These are phyloP conservation scores for Entelexis sorbosivorans DNA, from an alignment of 1,139 yeast species.

Conservation along the genomic window DNA sequence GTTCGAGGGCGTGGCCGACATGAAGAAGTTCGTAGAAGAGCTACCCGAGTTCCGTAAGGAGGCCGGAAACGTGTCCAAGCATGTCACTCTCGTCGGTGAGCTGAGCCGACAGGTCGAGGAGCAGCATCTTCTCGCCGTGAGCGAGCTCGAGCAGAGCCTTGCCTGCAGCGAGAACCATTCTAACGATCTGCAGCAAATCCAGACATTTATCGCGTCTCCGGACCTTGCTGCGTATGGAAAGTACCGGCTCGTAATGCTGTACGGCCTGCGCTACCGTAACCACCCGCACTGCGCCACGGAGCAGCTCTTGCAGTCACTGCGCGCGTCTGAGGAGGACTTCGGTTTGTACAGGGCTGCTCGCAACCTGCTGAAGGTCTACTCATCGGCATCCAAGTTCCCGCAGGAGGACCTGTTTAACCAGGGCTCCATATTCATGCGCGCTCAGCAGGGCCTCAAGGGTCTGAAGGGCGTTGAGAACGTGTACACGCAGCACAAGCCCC, in stretches of 20 bases:
- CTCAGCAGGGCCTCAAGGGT: slow-evolving; percentile 37
- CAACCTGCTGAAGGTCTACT: slow-evolving; percentile 27
- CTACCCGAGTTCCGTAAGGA: slow-evolving; percentile 87
- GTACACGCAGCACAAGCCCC: slow-evolving; percentile 66
- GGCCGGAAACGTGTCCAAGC: slow-evolving; percentile 84
- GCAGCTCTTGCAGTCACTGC: slow-evolving; percentile 29
- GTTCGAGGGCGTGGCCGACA: slow-evolving; percentile 69
- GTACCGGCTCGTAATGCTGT: slow-evolving; percentile 55
- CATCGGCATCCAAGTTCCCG: slow-evolving; percentile 35
- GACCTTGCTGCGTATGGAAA: slow-evolving; percentile 33
- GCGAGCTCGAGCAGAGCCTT: slow-evolving; percentile 81
- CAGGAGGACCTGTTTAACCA: slow-evolving; percentile 38
- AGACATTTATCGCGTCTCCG: slow-evolving; percentile 34
- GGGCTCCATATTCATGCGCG: slow-evolving; percentile 33
- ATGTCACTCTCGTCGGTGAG: slow-evolving; percentile 80
- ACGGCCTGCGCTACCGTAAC: slow-evolving; percentile 50
- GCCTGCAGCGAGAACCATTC: slow-evolving; percentile 55
- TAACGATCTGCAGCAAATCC: slow-evolving; percentile 40
- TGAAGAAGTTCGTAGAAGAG: slow-evolving; percentile 80
- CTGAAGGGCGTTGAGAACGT: slow-evolving; percentile 43
- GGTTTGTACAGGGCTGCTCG: slow-evolving; percentile 22
- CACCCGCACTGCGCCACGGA: slow-evolving; percentile 34
- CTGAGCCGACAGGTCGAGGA: slow-evolving; percentile 57
- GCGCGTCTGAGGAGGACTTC: slow-evolving; percentile 23
- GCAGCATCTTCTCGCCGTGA: slow-evolving; percentile 62